Percentiles rank a stretch among this genome's conserved stretches.
phyloP scores from a whole-genome alignment of 2,329 filamentous ascomycete species.

The Colletotrichum sansevieriae region DNA sequence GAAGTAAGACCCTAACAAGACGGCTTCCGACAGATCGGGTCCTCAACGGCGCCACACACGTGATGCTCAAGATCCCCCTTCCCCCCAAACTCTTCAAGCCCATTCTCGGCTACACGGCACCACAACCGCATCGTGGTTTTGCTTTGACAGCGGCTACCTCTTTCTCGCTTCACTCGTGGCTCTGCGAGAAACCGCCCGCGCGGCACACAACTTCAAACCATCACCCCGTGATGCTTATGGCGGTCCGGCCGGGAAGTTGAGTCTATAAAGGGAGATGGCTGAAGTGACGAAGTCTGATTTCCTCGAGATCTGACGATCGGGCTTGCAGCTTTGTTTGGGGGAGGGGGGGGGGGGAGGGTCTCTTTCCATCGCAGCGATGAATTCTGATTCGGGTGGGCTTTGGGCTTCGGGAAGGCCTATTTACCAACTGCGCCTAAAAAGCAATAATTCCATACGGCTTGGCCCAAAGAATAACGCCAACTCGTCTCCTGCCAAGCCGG shows the following conservation, averaged over 20 bases:
- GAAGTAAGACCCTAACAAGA: conserved; percentile 3
- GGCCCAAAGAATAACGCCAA: too few relatives aligned
- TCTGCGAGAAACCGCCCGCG: not conserved
- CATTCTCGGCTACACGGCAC: conserved; percentile 3
- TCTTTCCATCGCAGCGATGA: too few relatives aligned
- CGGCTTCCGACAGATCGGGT: not conserved
- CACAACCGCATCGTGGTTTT: not conserved
- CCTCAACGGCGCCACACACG: conserved; percentile 10
- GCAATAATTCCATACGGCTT: too few relatives aligned
- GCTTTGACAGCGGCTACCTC: not conserved
- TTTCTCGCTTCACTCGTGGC: not conserved
- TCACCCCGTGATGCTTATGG: not conserved
- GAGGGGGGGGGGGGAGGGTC: not conserved
- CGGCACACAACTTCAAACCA: not conserved
- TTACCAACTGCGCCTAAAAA: too few relatives aligned
- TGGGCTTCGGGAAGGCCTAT: too few relatives aligned
- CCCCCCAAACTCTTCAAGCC: not conserved
- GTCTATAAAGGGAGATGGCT: not conserved
- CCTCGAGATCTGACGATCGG: not conserved
- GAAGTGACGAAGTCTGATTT: not conserved
- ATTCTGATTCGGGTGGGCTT: too few relatives aligned
- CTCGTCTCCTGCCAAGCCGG: too few relatives aligned
- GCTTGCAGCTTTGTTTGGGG: not conserved
- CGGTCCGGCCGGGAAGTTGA: too few relatives aligned
- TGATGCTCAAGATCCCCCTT: not conserved